Evolutionary conservation across 345 rosid genomes (phyloP).

Genomic region (Diplotaxis tenuifolia): DNA sequence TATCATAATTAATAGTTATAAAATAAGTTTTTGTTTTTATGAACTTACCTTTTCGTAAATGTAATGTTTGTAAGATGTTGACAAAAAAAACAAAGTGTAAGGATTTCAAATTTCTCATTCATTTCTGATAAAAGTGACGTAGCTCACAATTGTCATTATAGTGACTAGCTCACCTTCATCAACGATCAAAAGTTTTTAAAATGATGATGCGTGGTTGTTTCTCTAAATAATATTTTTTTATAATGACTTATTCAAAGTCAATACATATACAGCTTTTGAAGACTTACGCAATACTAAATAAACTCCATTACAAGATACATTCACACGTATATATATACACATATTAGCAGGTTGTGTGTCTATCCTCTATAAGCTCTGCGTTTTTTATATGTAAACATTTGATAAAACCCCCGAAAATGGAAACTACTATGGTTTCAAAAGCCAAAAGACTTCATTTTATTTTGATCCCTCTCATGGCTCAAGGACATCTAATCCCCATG

Average conservation of each 20-base stretch:
- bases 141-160: neutral
- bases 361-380: neutral
- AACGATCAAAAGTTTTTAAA: neutral
- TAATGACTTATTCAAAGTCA: constrained; percentile 36
- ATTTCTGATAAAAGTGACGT: neutral
- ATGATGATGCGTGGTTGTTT: neutral
- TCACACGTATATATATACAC: neutral
- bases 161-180: neutral
- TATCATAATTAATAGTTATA: neutral
- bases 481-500: constrained; percentile 81
- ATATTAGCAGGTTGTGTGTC: neutral
- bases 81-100: too few relatives aligned
- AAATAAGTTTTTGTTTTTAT: neutral
- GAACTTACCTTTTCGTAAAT: neutral
- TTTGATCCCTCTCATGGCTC: constrained; percentile 72
- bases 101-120: neutral
- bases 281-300: neutral
- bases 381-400: constrained; percentile 1
- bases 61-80: neutral
- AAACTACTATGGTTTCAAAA: constrained; percentile 32
- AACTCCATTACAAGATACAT: neutral
- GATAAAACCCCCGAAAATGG: neutral
- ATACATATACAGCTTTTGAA: constrained; percentile 16
- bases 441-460: constrained; percentile 54
- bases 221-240: constrained; percentile 1